phyloP scores from a whole-genome alignment of 805 yeast genomes.

The Ogataea salicorniae region DNA sequence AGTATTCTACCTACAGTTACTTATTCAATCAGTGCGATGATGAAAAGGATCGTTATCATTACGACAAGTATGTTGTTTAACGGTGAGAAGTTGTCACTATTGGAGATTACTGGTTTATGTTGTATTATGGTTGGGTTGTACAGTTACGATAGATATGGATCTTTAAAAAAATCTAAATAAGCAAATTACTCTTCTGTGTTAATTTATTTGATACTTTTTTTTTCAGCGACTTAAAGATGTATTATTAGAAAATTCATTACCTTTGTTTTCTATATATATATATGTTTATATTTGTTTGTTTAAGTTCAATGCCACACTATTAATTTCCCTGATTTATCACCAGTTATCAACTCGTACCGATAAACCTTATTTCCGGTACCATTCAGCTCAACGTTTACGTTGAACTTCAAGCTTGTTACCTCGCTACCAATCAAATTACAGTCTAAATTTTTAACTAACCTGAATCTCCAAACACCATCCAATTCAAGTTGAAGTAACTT shows the following conservation, averaged over 20 bases:
- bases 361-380: slow-evolving; percentile 30
- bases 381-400: slow-evolving; percentile 27
- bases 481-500: slow-evolving; percentile 21
- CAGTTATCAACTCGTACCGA: slow-evolving; percentile 41
- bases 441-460: slow-evolving; percentile 19
- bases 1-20: slow-evolving; percentile 81
- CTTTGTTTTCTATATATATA: neutral
- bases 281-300: neutral
- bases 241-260: no score
- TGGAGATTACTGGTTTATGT: slow-evolving; percentile 46
- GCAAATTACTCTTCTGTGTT: neutral
- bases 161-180: slow-evolving; percentile 16
- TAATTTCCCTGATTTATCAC: slow-evolving; percentile 50
- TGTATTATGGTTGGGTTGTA: slow-evolving; percentile 54
- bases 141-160: slow-evolving; percentile 57
- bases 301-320: slow-evolving; percentile 37
- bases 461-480: slow-evolving; percentile 18
- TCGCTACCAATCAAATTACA: neutral
- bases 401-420: slow-evolving; percentile 31
- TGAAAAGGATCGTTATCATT: slow-evolving; percentile 84
- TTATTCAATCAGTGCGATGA: slow-evolving; percentile 80
- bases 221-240: neutral
- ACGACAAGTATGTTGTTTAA: slow-evolving; percentile 67
- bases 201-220: neutral
- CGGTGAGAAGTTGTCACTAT: slow-evolving; percentile 41